Conservation (phyloP, 169 alveolate genomes). For the Toxoplasma gondii region DNA sequence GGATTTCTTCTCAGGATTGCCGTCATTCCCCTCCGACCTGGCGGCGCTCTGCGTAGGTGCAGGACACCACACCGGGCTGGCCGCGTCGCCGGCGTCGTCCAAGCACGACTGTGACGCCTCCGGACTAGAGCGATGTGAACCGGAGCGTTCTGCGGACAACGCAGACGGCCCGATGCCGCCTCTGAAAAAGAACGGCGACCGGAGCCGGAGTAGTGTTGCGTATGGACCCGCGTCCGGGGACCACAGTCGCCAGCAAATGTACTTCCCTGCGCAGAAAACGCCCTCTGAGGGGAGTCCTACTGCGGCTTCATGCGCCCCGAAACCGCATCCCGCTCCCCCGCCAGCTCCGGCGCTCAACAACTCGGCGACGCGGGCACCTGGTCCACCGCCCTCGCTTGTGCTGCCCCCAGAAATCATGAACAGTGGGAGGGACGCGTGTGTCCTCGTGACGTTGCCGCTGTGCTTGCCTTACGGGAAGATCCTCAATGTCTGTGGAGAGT, state of each 20-base stretch:
- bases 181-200: neutral
- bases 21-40: neutral
- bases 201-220: neutral
- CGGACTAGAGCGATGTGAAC: neutral
- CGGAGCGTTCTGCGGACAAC: neutral
- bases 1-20: neutral
- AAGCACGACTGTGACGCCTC: neutral
- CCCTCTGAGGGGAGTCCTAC: neutral
- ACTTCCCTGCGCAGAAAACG: neutral
- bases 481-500: neutral
- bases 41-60: neutral
- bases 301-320: neutral
- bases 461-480: slow-evolving; percentile 29
- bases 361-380: neutral
- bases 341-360: neutral
- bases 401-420: slow-evolving; percentile 8
- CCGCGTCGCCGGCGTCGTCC: neutral
- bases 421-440: slow-evolving; percentile 13
- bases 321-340: neutral
- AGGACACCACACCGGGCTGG: neutral
- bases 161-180: neutral
- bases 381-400: neutral
- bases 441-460: slow-evolving; percentile 4
- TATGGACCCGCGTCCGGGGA: neutral
- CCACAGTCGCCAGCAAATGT: neutral